phyloP scores from a whole-genome alignment of 768 basidiomycete species.

The Pleurotus ostreatus region DNA sequence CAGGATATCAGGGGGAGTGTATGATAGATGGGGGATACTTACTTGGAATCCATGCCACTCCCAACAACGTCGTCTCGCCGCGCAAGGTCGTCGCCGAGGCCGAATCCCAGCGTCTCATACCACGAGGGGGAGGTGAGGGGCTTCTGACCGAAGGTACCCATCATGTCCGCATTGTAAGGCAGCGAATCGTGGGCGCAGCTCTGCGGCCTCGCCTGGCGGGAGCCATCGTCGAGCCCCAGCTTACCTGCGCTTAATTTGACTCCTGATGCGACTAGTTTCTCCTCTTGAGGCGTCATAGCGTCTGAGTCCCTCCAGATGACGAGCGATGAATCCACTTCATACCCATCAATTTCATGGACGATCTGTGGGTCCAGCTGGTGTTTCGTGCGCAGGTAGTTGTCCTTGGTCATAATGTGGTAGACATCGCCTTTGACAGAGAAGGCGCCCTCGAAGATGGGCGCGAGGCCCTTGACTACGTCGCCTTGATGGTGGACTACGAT shows the following conservation, averaged over 20 bases:
- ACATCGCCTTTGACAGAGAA: conserved; percentile 66
- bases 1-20: conserved; percentile 8
- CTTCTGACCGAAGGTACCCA: conserved; percentile 47
- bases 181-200: conserved; percentile 72
- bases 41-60: conserved; percentile 53
- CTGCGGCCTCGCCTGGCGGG: conserved; percentile 22
- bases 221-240: conserved; percentile 16
- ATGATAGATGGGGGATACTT: conserved; percentile 15
- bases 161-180: conserved; percentile 55
- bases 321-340: conserved; percentile 45
- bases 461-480: conserved; percentile 37
- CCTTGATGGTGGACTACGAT: conserved; percentile 69
- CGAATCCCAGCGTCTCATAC: conserved; percentile 35
- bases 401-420: conserved; percentile 68
- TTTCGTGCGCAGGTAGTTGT: conserved; percentile 65
- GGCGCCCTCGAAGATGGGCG: conserved; percentile 71
- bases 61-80: conserved; percentile 56
- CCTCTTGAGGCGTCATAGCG: conserved; percentile 44
- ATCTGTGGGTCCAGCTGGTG: conserved; percentile 53
- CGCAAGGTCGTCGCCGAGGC: conserved; percentile 28
- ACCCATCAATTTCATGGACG: conserved; percentile 22
- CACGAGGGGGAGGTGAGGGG: conserved; percentile 22
- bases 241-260: neutral
- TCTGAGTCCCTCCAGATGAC: conserved; percentile 79
- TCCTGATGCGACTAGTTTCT: conserved; percentile 29